Evolutionary conservation across 176 grass and related monocot species (phyloP).

Genomic region (Hyparrhenia diplandra): DNA sequence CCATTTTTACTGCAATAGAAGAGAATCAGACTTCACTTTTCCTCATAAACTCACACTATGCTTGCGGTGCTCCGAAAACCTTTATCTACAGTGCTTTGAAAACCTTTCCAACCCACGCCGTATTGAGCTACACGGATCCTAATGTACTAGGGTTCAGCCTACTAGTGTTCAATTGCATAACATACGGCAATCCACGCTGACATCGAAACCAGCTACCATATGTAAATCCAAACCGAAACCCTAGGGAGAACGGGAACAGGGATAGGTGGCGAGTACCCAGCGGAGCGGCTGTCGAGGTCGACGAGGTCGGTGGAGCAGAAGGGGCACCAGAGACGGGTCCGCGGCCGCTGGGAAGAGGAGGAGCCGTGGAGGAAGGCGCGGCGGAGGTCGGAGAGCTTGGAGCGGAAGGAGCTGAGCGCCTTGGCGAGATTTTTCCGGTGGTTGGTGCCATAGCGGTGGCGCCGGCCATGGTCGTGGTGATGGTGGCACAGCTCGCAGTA

Average conservation of each 20-base stretch:
- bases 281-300: constrained; percentile 47
- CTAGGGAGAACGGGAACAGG: background rate
- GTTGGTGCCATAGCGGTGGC: constrained; percentile 62
- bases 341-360: constrained; percentile 1
- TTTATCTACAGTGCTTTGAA: background rate
- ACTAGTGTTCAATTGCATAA: background rate
- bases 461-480: constrained; percentile 79
- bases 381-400: constrained; percentile 63
- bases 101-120: background rate
- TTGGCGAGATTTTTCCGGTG: constrained; percentile 43
- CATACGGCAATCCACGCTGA: background rate
- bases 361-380: constrained; percentile 39
- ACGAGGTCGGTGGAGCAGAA: constrained; percentile 63
- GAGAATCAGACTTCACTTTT: background rate
- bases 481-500: constrained; percentile 74
- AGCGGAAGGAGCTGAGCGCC: constrained; percentile 59
- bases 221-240: constrained; percentile 7
- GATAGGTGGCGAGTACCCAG: constrained; percentile 38
- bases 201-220: background rate
- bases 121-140: background rate
- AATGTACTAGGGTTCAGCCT: background rate
- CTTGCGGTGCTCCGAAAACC: background rate
- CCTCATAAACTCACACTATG: background rate
- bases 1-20: constrained; percentile 58
- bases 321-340: constrained; percentile 55